Evolutionary conservation across 1,139 yeast species (phyloP).

Genomic region (Saccharomyces hybrid): DNA sequence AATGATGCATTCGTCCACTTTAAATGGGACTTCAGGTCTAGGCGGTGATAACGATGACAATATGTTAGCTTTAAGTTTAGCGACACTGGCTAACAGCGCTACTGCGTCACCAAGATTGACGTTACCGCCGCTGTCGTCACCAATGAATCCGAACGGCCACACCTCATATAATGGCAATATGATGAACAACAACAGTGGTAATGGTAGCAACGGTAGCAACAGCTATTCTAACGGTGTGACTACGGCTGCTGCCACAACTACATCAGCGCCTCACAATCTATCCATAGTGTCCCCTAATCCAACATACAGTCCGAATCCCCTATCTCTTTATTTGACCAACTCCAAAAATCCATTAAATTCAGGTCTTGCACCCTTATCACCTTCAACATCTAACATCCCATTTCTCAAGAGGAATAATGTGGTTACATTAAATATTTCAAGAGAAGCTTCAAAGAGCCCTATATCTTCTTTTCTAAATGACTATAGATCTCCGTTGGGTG

Average conservation of each 20-base stretch:
- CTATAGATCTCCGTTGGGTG: constrained; percentile 15
- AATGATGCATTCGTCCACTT: constrained; percentile 8
- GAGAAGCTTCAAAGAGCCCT: constrained; percentile 24
- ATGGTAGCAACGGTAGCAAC: not conserved
- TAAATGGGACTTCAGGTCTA: constrained; percentile 13
- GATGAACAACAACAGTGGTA: not conserved
- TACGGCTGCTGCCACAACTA: not conserved
- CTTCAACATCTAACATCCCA: constrained; percentile 16
- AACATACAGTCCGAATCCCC: constrained; percentile 17
- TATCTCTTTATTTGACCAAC: constrained; percentile 14
- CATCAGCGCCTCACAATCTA: constrained; percentile 7
- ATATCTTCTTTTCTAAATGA: constrained; percentile 17
- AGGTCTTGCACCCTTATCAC: constrained; percentile 12
- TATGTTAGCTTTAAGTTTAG: constrained; percentile 22
- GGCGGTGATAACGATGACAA: constrained; percentile 22
- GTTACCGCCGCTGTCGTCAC: constrained; percentile 17
- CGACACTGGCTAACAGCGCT: constrained; percentile 24
- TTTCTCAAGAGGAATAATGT: constrained; percentile 20
- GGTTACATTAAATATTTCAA: constrained; percentile 22
- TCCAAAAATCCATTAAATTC: constrained; percentile 8
- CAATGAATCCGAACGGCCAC: constrained; percentile 7
- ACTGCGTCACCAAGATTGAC: constrained; percentile 21
- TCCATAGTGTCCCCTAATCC: constrained; percentile 23
- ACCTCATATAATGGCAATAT: not conserved
- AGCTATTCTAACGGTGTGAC: not conserved